Percentiles rank a stretch among this genome's conserved stretches.
Conservation (phyloP, 495 filamentous ascomycete genomes). For the Neohortaea acidophila region DNA sequence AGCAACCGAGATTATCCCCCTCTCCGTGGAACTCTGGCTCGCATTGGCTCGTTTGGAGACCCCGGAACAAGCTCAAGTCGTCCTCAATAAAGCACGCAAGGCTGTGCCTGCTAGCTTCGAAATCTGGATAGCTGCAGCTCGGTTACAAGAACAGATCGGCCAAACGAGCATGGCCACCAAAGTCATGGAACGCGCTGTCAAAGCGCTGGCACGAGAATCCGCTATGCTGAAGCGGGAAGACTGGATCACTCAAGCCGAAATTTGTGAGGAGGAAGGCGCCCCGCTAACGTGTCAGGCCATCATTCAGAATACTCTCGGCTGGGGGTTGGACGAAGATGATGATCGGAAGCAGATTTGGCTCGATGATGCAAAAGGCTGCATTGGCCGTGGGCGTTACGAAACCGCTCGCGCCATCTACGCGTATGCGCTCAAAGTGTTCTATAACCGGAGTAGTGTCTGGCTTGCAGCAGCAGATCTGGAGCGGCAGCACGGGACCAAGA, state of each 20-base stretch:
- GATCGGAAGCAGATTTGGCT: constrained; percentile 91
- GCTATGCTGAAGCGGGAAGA: constrained; percentile 95
- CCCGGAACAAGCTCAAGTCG: constrained; percentile 77
- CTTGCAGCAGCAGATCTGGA: constrained; percentile 82
- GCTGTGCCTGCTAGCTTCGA: constrained; percentile 81
- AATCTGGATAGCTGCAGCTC: constrained; percentile 88
- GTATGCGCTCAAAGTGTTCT: constrained; percentile 76
- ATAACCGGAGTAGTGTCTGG: constrained; percentile 70
- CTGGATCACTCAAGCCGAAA: constrained; percentile 90
- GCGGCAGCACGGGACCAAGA: constrained; percentile 72
- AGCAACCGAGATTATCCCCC: constrained; percentile 82
- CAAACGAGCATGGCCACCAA: constrained; percentile 50
- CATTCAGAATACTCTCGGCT: constrained; percentile 84
- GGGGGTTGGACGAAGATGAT: constrained; percentile 88
- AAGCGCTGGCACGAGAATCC: constrained; percentile 75
- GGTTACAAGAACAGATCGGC: constrained; percentile 83
- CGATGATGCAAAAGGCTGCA: constrained; percentile 72
- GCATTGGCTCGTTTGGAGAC: constrained; percentile 79
- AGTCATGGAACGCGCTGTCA: constrained; percentile 86
- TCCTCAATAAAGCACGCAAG: constrained; percentile 89
- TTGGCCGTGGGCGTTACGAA: constrained; percentile 63
- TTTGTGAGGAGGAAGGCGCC: constrained; percentile 84
- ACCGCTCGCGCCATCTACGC: constrained; percentile 87
- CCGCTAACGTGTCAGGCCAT: constrained; percentile 74
- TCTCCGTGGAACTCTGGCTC: constrained; percentile 89